Conservation (phyloP, 140 eudicot genomes). For the Ambrosia hybrid region DNA sequence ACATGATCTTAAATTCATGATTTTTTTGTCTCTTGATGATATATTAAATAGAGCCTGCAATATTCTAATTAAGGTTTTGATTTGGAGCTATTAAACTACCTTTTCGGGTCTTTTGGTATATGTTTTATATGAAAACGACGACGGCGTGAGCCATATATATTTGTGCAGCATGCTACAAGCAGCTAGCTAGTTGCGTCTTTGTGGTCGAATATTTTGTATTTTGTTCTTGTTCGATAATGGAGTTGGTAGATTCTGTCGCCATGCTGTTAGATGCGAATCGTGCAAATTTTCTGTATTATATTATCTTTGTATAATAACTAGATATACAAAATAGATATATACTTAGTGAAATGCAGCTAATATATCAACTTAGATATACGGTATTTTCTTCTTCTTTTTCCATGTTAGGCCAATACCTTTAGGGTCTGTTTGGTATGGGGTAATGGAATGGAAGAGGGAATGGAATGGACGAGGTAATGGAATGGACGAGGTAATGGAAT, state of each 20-base stretch:
- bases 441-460: too few relatives aligned
- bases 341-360: not conserved
- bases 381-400: not conserved
- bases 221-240: constrained; percentile 19
- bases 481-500: too few relatives aligned
- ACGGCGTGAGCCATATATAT: not conserved
- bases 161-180: constrained; percentile 7
- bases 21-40: constrained; percentile 8
- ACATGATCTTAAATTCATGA: constrained; percentile 3
- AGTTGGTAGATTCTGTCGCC: constrained; percentile 35
- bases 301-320: constrained; percentile 7
- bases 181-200: constrained; percentile 4
- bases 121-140: constrained; percentile 23
- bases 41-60: constrained; percentile 18
- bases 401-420: not conserved
- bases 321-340: constrained; percentile 2
- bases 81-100: not conserved
- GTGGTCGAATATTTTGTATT: not conserved
- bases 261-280: constrained; percentile 34
- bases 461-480: too few relatives aligned
- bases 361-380: not conserved
- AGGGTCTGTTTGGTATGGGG: too few relatives aligned
- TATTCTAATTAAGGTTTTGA: not conserved
- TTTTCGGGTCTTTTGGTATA: not conserved
- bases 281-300: constrained; percentile 21